These are phyloP conservation scores for Phytophthora sojae DNA, from an alignment of 352 stramenopile genomes.

Conservation along the genomic window DNA sequence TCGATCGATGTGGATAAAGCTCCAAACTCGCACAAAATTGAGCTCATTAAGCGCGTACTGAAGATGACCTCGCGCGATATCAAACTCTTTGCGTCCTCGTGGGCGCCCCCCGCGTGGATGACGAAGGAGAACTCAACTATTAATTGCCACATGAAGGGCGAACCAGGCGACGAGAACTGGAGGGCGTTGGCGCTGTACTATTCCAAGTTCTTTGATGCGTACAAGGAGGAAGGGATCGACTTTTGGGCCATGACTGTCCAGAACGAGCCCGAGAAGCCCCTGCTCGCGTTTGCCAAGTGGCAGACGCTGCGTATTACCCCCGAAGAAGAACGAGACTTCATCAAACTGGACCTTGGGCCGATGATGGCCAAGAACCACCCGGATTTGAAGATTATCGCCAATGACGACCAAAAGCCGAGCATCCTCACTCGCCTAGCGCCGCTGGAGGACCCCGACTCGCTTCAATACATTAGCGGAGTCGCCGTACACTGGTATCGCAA, in stretches of 20 bases:
- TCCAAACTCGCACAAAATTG: constrained; percentile 68
- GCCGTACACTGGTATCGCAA: constrained; percentile 84
- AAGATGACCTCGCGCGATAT: constrained; percentile 39
- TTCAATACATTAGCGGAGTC: constrained; percentile 74
- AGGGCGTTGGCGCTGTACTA: constrained; percentile 76
- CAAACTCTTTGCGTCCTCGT: constrained; percentile 72
- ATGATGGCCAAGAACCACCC: constrained; percentile 67
- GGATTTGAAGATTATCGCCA: constrained; percentile 73
- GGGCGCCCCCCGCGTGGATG: constrained; percentile 83
- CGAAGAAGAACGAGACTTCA: constrained; percentile 55
- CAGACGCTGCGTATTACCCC: constrained; percentile 48
- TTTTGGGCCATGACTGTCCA: constrained; percentile 80
- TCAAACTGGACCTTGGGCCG: constrained; percentile 74
- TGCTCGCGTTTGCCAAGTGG: constrained; percentile 44
- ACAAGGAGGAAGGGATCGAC: constrained; percentile 58
- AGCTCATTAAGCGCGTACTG: constrained; percentile 64
- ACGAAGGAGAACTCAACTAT: constrained; percentile 58
- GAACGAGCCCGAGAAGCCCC: constrained; percentile 71
- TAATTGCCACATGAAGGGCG: constrained; percentile 52
- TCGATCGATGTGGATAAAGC: constrained; percentile 84
- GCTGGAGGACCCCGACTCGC: constrained; percentile 45
- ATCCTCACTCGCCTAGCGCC: constrained; percentile 43
- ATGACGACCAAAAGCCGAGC: constrained; percentile 78
- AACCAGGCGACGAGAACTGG: constrained; percentile 52
- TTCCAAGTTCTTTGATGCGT: constrained; percentile 79